Evolutionary conservation across 345 rosid species (phyloP).

Genomic region (Zanthoxylum bungeanum): DNA sequence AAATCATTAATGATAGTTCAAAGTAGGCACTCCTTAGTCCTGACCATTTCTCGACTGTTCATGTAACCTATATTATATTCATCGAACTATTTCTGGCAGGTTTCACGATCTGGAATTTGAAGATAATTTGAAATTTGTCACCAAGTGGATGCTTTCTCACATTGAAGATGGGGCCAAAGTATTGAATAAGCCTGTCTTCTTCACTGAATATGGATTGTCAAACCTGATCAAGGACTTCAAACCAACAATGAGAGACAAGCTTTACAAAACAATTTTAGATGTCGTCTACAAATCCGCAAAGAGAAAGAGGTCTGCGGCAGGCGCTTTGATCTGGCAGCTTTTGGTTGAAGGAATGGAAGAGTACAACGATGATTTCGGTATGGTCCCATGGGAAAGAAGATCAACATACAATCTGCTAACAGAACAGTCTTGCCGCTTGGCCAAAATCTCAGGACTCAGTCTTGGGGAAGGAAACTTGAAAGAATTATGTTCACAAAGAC

Average conservation of each 20-base stretch:
- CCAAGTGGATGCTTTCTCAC: slow-evolving; percentile 88
- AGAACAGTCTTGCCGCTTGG: slow-evolving; percentile 71
- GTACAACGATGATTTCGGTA: slow-evolving; percentile 77
- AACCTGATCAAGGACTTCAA: slow-evolving; percentile 67
- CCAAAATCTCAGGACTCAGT: slow-evolving; percentile 35
- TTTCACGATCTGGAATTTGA: slow-evolving; percentile 58
- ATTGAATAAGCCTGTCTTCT: slow-evolving; percentile 75
- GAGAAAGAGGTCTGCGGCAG: slow-evolving; percentile 74
- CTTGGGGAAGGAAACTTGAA: slow-evolving; percentile 32
- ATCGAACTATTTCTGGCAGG: slow-evolving; percentile 40
- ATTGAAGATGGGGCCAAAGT: slow-evolving; percentile 81
- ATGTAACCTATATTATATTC: neutral
- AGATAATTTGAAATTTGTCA: slow-evolving; percentile 55
- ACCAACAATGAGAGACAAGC: slow-evolving; percentile 53
- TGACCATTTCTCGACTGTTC: neutral
- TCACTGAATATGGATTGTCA: slow-evolving; percentile 83
- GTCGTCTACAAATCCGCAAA: slow-evolving; percentile 63
- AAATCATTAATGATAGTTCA: neutral
- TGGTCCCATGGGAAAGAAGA: slow-evolving; percentile 73
- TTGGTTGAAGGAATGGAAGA: slow-evolving; percentile 81
- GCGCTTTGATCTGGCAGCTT: slow-evolving; percentile 81
- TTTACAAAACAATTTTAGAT: slow-evolving; percentile 55
- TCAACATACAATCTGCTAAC: slow-evolving; percentile 51
- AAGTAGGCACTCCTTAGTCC: neutral
- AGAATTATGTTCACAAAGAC: slow-evolving; percentile 41